These are phyloP conservation scores for Phoma sp. DNA, from an alignment of 2,329 filamentous ascomycete genomes.

Conservation along the genomic window DNA sequence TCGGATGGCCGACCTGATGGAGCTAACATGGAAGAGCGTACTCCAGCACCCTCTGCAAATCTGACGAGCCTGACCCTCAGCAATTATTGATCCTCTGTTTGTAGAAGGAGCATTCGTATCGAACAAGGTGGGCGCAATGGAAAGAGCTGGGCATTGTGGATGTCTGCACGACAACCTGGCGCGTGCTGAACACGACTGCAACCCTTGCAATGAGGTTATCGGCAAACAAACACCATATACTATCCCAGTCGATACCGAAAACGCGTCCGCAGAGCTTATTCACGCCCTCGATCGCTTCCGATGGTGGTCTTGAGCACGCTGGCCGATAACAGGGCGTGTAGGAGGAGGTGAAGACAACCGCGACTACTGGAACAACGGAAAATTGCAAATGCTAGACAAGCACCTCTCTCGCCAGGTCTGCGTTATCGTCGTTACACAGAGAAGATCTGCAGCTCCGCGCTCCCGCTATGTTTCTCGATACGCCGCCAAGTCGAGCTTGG, in stretches of 20 bases:
- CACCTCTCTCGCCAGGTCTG: background rate
- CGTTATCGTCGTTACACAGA: conserved; percentile 20
- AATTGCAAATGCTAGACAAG: background rate
- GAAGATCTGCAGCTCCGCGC: conserved; percentile 28
- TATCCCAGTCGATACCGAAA: conserved; percentile 10
- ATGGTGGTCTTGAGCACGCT: background rate
- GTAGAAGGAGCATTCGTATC: conserved; percentile 6
- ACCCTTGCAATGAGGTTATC: conserved; percentile 24
- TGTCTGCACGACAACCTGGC: conserved; percentile 8
- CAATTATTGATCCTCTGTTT: background rate
- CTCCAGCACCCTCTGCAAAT: background rate
- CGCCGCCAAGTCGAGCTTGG: conserved; percentile 36
- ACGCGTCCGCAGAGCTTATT: background rate
- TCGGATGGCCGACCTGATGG: too few relatives aligned
- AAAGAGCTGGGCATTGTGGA: conserved; percentile 10
- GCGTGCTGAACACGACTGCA: conserved; percentile 15
- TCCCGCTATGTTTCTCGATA: conserved; percentile 19
- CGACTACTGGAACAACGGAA: background rate
- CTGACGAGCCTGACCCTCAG: background rate
- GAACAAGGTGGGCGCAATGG: background rate
- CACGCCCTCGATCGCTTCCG: background rate
- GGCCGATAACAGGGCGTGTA: background rate
- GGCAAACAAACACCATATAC: conserved; percentile 4
- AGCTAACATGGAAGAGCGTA: too few relatives aligned
- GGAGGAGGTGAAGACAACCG: background rate